Evolutionary conservation across 371 early-diverging fungal species (phyloP).

Genomic region (Saksenaea oblongispora): DNA sequence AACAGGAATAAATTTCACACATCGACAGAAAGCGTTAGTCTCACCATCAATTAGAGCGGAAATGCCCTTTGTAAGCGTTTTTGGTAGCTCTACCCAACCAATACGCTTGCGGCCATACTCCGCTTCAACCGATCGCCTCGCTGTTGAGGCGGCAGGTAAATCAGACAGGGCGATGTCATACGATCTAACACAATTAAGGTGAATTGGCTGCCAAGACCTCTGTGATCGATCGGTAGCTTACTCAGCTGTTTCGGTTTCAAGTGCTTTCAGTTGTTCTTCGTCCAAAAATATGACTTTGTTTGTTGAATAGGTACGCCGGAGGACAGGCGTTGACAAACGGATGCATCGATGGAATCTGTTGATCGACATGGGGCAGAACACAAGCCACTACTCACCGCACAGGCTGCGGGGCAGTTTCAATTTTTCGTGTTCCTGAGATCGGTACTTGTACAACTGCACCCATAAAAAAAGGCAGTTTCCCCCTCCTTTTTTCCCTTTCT

Average conservation of each 20-base stretch:
- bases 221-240: neutral
- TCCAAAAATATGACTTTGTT: slow-evolving; percentile 28
- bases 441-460: neutral
- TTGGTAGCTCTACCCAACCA: slow-evolving; percentile 66
- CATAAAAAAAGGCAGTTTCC: neutral
- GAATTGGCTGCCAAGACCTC: neutral
- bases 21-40: neutral
- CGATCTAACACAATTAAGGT: neutral
- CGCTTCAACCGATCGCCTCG: slow-evolving; percentile 69
- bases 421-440: slow-evolving; percentile 2
- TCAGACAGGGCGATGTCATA: slow-evolving; percentile 1
- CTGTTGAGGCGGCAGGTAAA: neutral
- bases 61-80: slow-evolving; percentile 52
- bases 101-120: slow-evolving; percentile 74
- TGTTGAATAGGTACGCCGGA: slow-evolving; percentile 6
- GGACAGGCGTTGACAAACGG: neutral
- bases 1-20: neutral
- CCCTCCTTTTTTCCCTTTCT: slow-evolving; percentile 3
- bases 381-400: neutral
- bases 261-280: slow-evolving; percentile 22
- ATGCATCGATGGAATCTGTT: neutral
- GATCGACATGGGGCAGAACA: slow-evolving; percentile 1
- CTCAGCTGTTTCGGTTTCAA: slow-evolving; percentile 12
- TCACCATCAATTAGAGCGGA: slow-evolving; percentile 41
- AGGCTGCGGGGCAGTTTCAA: slow-evolving; percentile 1